Evolutionary conservation across 2,329 filamentous ascomycete species (phyloP), one percentile per base, ranked within the genome.

Genomic region (Monilinia aucupariae): DNA sequence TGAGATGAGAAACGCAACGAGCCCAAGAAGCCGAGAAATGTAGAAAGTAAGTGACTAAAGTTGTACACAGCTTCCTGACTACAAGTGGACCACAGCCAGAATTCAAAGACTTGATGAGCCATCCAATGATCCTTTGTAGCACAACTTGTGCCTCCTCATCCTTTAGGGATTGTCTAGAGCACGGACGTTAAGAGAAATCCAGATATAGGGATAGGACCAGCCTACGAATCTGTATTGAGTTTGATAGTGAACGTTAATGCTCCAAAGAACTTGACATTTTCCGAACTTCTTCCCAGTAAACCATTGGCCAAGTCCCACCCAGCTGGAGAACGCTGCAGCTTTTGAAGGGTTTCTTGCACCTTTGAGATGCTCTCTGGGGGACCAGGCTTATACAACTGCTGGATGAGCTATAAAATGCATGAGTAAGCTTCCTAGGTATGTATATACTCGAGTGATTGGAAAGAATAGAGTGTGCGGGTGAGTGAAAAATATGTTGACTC

Each of bases 181-280:
- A 61, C 59, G 20, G 49, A 15, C 45, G 25, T 70, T 56, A 71
- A 64, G 55, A 63, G 12, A 49, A 59, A 59, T 22, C n/a, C 27
- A 20, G 22, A 34, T 13, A 48, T 1, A 22, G 17, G 32, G 4
- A 32, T 20, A 30, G 27, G 13, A 10, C 20, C 17, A 25, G 71
- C 79, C 67, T 78, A 89, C 88, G 87, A 91, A 73, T 94, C 91
- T n/a, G 87, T 88, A 74, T 97, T 97, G 64, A 97, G 84, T 77
- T 97, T 99, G 70, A 97, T 86, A 58, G 91, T 96, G 68, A 97
- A 88, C 0, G 93, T 97, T 64, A 97, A 81, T 37, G 92, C 93
- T 17, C 91, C 94, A 73, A 96, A 96, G 76, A 97, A 97, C 67
- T 89, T 88, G 68, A 94, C 85, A 70, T 92, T 88, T 65, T 89